Conservation (phyloP, 768 basidiomycete genomes). For the Boletus bicolor region DNA sequence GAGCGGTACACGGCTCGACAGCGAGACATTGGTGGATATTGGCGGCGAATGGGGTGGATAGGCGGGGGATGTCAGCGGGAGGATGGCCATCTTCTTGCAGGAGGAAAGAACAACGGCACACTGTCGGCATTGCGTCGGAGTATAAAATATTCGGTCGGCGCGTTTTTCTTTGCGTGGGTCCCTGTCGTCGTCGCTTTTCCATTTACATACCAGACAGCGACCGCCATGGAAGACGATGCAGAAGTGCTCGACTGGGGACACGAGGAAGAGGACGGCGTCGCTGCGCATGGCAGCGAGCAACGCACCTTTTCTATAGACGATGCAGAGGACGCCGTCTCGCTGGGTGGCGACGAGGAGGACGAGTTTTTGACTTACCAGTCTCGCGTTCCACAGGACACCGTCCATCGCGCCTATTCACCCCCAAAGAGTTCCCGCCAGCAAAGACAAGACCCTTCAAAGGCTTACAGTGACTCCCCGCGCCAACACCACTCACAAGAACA, state of each 20-base stretch:
- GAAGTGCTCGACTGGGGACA: conserved; percentile 73
- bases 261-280: conserved; percentile 43
- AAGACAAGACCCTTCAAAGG: conserved; percentile 13
- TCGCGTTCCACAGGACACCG: conserved; percentile 29
- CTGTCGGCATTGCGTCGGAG: conserved; percentile 23
- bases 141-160: conserved; percentile 15
- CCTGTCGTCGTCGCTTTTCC: conserved; percentile 13
- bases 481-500: conserved; percentile 10
- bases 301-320: conserved; percentile 35
- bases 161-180: background rate
- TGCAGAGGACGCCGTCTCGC: conserved; percentile 63
- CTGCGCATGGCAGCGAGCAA: conserved; percentile 41
- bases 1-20: conserved; percentile 63
- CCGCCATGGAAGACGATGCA: conserved; percentile 59
- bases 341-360: conserved; percentile 72
- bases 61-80: conserved; percentile 30
- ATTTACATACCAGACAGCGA: conserved; percentile 9
- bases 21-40: conserved; percentile 9
- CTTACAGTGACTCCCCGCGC: conserved; percentile 1
- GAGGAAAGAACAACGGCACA: conserved; percentile 15
- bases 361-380: conserved; percentile 48
- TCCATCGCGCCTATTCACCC: conserved; percentile 16
- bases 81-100: conserved; percentile 27
- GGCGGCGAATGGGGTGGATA: conserved; percentile 22
- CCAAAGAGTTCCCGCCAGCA: conserved; percentile 12